Evolutionary conservation across 306 rosid species (phyloP), one percentile per base, ranked within the genome.

Genomic region (Rubus parviflorus): DNA sequence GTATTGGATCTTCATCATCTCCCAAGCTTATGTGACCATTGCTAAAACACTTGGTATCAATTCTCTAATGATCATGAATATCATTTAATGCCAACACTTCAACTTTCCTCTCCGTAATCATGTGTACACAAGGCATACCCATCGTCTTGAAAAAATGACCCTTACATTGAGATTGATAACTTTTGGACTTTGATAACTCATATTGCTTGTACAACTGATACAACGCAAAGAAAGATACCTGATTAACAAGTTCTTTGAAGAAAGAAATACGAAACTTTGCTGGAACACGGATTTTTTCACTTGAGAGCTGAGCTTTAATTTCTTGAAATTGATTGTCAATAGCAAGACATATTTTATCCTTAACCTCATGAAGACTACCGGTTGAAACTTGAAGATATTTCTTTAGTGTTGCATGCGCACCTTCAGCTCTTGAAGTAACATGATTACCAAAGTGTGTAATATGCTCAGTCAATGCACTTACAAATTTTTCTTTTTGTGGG

Each of bases 261-360:
- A 41, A n/a, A 41, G 53, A 7, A 45, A 41, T 19, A 2, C 7
- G 1, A 68, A 42, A 68, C 13, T 19, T 6, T 8, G 45, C 3
- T n/a, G 57, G 41, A 23, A 70, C 41, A 0, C 20, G 16, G 25
- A 23, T 20, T 4, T 30, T 47, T 46, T 70, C 74, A 70, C 30
- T 43, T 20, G 25, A 42, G 8, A 68, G 16, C 11, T 16, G 2
- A 17, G 35, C 16, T 20, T 68, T 70, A 37, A 47, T 70, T 20
- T 70, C 74, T 47, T 70, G 60, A 70, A 70, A 70, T 7, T 70
- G 3, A 70, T 70, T 70, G 13, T 48, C 56, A 70, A 70, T 48
- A 41, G 52, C 41, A 22, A 41, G 58, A n/a, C n/a, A 69, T 2
- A 45, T 68, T 22, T 45, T 68, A 46, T 69, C 74, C 35, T 70